Evolutionary conservation across 208 protist species (phyloP).

Genomic region (Wallacemonas sp.): DNA sequence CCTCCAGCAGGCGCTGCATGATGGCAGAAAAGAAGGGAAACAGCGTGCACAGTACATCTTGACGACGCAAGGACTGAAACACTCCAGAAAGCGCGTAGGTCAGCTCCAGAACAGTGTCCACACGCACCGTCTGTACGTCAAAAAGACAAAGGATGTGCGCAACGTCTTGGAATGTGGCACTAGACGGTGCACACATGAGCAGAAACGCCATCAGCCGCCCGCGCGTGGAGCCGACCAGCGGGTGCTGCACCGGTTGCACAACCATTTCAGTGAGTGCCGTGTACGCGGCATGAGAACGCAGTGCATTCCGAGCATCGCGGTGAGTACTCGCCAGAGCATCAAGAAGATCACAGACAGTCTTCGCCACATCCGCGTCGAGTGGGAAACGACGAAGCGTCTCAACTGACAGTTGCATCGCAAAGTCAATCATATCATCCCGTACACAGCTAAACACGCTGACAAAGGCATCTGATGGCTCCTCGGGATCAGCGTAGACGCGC

Average conservation of each 20-base stretch:
- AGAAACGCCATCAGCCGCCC: slow-evolving; percentile 54
- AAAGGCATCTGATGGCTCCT: slow-evolving; percentile 24
- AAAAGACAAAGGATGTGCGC: slow-evolving; percentile 2
- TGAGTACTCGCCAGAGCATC: slow-evolving; percentile 50
- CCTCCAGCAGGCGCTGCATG: slow-evolving; percentile 26
- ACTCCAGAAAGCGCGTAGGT: slow-evolving; percentile 39
- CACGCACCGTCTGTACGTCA: not conserved
- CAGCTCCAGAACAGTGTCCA: slow-evolving; percentile 35
- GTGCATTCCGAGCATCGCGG: slow-evolving; percentile 19
- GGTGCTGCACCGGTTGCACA: slow-evolving; percentile 14
- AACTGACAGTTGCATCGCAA: slow-evolving; percentile 35
- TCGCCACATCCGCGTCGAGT: slow-evolving; percentile 55
- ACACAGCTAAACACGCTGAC: slow-evolving; percentile 31
- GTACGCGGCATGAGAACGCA: slow-evolving; percentile 1
- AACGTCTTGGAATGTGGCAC: slow-evolving; percentile 5
- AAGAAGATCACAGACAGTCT: slow-evolving; percentile 54
- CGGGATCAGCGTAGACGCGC: slow-evolving; percentile 50
- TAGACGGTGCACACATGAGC: slow-evolving; percentile 22
- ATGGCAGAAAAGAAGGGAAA: slow-evolving; percentile 29
- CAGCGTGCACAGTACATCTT: slow-evolving; percentile 35
- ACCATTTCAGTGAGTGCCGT: slow-evolving; percentile 3
- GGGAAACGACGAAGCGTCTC: slow-evolving; percentile 32
- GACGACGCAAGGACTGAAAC: slow-evolving; percentile 42
- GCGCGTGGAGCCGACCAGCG: slow-evolving; percentile 33
- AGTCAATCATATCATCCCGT: slow-evolving; percentile 35